Conservation (phyloP, 2,329 filamentous ascomycete species). For the Botrytis sinoallii region DNA sequence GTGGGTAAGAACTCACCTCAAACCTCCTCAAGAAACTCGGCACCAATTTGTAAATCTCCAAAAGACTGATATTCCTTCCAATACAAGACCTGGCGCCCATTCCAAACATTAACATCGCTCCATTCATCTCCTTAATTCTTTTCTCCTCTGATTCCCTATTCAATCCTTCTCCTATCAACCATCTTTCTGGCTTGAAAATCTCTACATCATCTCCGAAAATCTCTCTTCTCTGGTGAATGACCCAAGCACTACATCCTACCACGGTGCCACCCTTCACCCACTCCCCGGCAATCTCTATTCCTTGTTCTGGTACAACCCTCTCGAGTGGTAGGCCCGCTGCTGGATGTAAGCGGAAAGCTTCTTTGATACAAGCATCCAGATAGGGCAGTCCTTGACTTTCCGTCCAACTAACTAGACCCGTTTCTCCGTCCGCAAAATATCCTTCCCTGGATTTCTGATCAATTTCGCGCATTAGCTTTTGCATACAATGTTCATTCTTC, state of each 20-base stretch:
- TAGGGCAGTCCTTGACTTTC: conserved; percentile 70
- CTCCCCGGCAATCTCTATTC: conserved; percentile 59
- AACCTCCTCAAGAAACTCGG: conserved; percentile 62
- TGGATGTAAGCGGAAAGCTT: conserved; percentile 73
- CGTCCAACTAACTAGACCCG: conserved; percentile 64
- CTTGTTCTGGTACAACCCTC: conserved; percentile 64
- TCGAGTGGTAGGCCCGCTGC: conserved; percentile 71
- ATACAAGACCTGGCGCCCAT: conserved; percentile 68
- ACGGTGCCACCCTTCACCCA: conserved; percentile 67
- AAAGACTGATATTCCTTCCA: conserved; percentile 62
- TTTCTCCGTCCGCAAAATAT: conserved; percentile 48
- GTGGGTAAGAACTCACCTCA: conserved; percentile 45
- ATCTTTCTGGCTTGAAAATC: conserved; percentile 65
- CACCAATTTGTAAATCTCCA: conserved; percentile 63
- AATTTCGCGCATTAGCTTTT: conserved; percentile 58
- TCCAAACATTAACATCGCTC: conserved; percentile 70
- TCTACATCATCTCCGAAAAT: conserved; percentile 69
- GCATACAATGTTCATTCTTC: conserved; percentile 56
- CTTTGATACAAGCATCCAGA: conserved; percentile 74
- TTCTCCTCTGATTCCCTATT: conserved; percentile 45
- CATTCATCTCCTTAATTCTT: conserved; percentile 63
- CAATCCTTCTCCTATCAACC: conserved; percentile 48
- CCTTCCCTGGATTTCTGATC: conserved; percentile 56
- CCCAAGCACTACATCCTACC: conserved; percentile 73
- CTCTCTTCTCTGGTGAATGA: conserved; percentile 64